Base-by-base conservation (phyloP, 495 filamentous ascomycete genomes). In the Xylaria palmicola region DNA sequence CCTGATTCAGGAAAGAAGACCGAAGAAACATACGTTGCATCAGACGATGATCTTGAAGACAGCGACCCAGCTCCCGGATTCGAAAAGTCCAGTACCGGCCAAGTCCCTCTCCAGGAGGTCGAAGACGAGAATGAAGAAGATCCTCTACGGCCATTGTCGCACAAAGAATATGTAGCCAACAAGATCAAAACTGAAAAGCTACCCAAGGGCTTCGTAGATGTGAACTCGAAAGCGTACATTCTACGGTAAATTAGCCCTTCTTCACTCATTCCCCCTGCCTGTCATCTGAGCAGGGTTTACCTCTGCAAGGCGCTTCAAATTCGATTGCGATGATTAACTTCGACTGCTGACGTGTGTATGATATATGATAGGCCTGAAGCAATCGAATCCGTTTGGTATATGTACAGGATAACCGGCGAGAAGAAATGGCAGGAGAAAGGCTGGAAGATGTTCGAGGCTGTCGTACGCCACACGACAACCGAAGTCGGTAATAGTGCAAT, bases 311-410 rank as follows among this genome's bases (percentile, higher is more conserved):
- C 7, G 5, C n/a, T 5, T 43, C 40, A 19, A 43, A 13, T 36
- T 6, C n/a, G 40, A 43, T 43, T 55, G 34, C 29, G n/a, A 15
- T 37, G 32, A n/a, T 36, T 52, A 47, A 24, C 34, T 17, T n/a
- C n/a, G 60, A 6, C 13, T 32, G 60, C 65, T 64, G 63, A 76
- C 54, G 2, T 13, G n/a, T 7, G 20, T 58, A 10, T 37, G 12
- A 8, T 22, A 92, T 58, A 10, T 37, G 12, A 8, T 22, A 92
- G 91, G 45, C 92, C 92, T 44, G 92, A 97, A 78, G 92, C 92
- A 3, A 96, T 97, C 64, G 92, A 97, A 72, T 95, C 90, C 1
- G 91, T 97, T 13, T 97, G 91, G 82, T 92, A 95, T 78, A 91
- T 96, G 89, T 96, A 90, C 78, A 90, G 92, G 67, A 87, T 94